Base-by-base conservation (phyloP, 495 filamentous ascomycete species). In the Trichoderma parareesei region DNA sequence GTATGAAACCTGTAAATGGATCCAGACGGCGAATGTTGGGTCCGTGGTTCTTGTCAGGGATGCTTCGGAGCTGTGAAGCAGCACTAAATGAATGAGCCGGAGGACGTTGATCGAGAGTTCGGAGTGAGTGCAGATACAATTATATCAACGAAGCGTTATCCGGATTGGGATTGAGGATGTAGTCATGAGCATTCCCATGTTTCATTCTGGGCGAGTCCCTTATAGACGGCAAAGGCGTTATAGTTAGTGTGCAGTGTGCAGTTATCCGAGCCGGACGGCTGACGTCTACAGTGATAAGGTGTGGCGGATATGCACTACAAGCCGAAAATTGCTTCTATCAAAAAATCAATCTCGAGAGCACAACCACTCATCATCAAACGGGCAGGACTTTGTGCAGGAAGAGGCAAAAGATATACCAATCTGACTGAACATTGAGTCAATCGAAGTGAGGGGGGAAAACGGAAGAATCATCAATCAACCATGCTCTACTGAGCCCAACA, bases 281-380 rank as follows among this genome's bases (percentile, higher is more conserved):
- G 27, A 33, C 27, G 53, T 10, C 16, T 57, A 55, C 14, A 57
- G 9, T 9, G 27, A 37, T 37, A 57, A 35, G 18, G 9, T 27
- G 53, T 6, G 53, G 20, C 37, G 27, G 10, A 37, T 4, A 37
- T 57, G 46, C 46, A 49, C 46, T 49, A 49, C 18, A 6, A 57
- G 35, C 9, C 53, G 53, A n/a, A 13, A 13, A 57, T 37, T 57
- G 53, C 53, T 57, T 57, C 27, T 57, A 57, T 57, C 53, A 57
- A 57, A 57, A 57, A 57, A 1, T 16, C 18, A 9, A 49, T 18
- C n/a, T 49, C 46, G 46, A 57, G 9, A 20, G 5, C 53, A 33
- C 37, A 14, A 14, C 1, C 16, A 14, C 33, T 18, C 16, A 13
- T 37, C 53, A 35, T 27, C 27, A 27, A 27, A 27, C 27, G 27